Evolutionary conservation across 1,139 yeast species (phyloP).

Genomic region (Blastobotrys apis): DNA sequence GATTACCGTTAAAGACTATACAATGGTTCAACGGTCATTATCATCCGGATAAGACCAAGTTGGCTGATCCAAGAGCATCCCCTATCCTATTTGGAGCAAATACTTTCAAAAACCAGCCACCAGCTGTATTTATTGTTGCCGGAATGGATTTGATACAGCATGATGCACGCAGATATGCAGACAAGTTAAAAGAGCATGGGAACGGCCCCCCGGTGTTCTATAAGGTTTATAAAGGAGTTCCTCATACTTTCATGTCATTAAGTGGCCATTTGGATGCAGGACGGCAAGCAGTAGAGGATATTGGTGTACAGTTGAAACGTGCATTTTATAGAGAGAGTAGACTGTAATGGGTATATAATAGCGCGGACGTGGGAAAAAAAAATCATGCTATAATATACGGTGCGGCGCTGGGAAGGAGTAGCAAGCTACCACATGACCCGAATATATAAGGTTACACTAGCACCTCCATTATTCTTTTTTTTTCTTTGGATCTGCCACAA

Average conservation of each 20-base stretch:
- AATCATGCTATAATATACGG: no score
- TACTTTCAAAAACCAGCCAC: conserved; percentile 41
- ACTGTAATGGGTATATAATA: no score
- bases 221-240: conserved; percentile 11
- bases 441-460: no score
- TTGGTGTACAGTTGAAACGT: background rate
- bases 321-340: no score
- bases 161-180: conserved; percentile 44
- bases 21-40: conserved; percentile 10
- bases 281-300: background rate
- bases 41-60: conserved; percentile 4
- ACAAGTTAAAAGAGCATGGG: conserved; percentile 41
- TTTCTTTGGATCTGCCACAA: no score
- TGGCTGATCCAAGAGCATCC: conserved; percentile 43
- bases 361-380: no score
- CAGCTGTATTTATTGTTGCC: conserved; percentile 38
- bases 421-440: no score
- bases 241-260: conserved; percentile 6
- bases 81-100: conserved; percentile 43
- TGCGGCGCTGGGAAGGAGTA: no score
- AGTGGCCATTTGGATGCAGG: background rate
- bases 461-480: no score
- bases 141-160: conserved; percentile 48
- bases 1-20: conserved; percentile 1
- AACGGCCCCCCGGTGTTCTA: background rate